Percentiles rank a stretch among this genome's conserved stretches.
Conservation (phyloP, 345 rosid genomes). For the Brassica napus region Da-Ae NC_063436.1:16014501-16015000, state of each 20-base stretch:
- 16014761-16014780: constrained; percentile 36
- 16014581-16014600: background rate
- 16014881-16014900: constrained; percentile 20
- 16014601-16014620: background rate
- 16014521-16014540: background rate
- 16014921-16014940: constrained; percentile 87
- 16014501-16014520: background rate
- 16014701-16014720: constrained; percentile 4
- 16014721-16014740: background rate
- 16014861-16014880: constrained; percentile 1
- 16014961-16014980: constrained; percentile 73
- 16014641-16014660: background rate
- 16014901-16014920: constrained; percentile 47
- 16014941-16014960: constrained; percentile 84
- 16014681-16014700: background rate
- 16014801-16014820: constrained; percentile 29
- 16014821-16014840: constrained; percentile 4
- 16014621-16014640: background rate
- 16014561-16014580: too few relatives aligned
- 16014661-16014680: constrained; percentile 9
- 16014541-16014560: background rate
- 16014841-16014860: constrained; percentile 15
- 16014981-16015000: constrained; percentile 81
- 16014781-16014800: constrained; percentile 24
- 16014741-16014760: background rate